A percentile compares a stretch with the other conserved stretches of the same genome.
phyloP scores from a whole-genome alignment of 2,329 filamentous ascomycete species.

The Stagonosporopsis cucurbitacearum region DNA sequence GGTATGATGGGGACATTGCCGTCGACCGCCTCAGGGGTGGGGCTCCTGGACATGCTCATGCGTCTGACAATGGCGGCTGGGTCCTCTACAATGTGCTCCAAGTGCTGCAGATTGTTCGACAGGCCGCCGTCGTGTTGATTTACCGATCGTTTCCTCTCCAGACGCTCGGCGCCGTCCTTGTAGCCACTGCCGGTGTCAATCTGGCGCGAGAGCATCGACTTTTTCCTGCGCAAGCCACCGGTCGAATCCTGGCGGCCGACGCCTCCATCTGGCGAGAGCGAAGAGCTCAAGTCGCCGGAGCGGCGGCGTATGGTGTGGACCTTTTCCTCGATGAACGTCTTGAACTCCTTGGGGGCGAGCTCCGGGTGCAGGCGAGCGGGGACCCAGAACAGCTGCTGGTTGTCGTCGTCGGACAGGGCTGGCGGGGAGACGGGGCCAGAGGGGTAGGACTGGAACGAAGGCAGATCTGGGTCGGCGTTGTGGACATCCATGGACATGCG shows the following conservation, averaged over 20 bases:
- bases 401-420: slow-evolving; percentile 76
- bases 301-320: slow-evolving; percentile 87
- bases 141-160: slow-evolving; percentile 74
- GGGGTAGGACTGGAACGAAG: slow-evolving; percentile 68
- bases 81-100: slow-evolving; percentile 85
- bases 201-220: slow-evolving; percentile 93
- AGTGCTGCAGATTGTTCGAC: slow-evolving; percentile 65
- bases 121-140: slow-evolving; percentile 58
- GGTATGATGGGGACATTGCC: slow-evolving; percentile 84
- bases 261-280: slow-evolving; percentile 62
- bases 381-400: slow-evolving; percentile 91
- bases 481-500: slow-evolving; percentile 94
- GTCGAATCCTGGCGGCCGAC: slow-evolving; percentile 61
- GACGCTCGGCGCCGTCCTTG: slow-evolving; percentile 80
- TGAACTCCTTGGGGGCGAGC: slow-evolving; percentile 93
- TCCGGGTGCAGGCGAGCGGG: slow-evolving; percentile 94
- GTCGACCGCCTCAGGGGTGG: slow-evolving; percentile 53
- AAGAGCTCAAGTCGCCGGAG: slow-evolving; percentile 70
- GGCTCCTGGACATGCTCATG: slow-evolving; percentile 62
- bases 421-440: slow-evolving; percentile 73
- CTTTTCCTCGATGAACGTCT: slow-evolving; percentile 91
- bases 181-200: slow-evolving; percentile 81
- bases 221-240: slow-evolving; percentile 78
- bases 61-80: slow-evolving; percentile 74
- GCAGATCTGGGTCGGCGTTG: slow-evolving; percentile 73